These are phyloP conservation scores for Calonectria multiphialidica DNA, from an alignment of 2,329 filamentous ascomycete species.

Conservation along the genomic window DNA sequence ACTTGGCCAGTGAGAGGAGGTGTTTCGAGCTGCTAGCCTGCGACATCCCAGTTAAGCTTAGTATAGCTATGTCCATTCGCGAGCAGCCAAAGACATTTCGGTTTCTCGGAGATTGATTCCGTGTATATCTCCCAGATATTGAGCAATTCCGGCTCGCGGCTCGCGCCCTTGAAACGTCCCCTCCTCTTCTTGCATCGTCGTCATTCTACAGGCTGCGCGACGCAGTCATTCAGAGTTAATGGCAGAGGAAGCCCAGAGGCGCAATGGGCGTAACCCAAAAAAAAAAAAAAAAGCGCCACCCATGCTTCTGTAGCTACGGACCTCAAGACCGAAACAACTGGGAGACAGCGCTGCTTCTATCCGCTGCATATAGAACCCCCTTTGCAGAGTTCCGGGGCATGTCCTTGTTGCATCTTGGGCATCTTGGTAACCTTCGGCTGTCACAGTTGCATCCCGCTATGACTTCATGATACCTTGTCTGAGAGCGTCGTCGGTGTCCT, in stretches of 20 bases:
- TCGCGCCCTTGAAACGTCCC: not conserved
- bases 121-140: not conserved
- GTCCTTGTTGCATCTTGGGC: not conserved
- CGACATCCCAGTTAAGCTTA: not conserved
- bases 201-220: not conserved
- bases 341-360: not conserved
- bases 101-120: not conserved
- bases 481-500: not conserved
- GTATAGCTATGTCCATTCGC: not conserved
- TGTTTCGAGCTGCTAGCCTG: not conserved
- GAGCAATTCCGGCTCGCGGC: not conserved
- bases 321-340: not conserved
- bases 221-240: not conserved
- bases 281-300: not conserved
- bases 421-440: not conserved
- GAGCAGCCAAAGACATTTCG: not conserved
- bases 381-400: not conserved
- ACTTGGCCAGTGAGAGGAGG: not conserved
- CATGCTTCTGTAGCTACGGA: not conserved
- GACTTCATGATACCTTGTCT: not conserved
- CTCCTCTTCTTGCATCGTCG: not conserved
- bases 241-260: not conserved
- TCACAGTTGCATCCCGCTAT: slow-evolving; percentile 7
- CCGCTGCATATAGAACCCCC: not conserved
- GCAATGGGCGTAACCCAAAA: not conserved